phyloP scores from a whole-genome alignment of 2,329 filamentous ascomycete genomes.

The Hirsutella minnesotensis region DNA sequence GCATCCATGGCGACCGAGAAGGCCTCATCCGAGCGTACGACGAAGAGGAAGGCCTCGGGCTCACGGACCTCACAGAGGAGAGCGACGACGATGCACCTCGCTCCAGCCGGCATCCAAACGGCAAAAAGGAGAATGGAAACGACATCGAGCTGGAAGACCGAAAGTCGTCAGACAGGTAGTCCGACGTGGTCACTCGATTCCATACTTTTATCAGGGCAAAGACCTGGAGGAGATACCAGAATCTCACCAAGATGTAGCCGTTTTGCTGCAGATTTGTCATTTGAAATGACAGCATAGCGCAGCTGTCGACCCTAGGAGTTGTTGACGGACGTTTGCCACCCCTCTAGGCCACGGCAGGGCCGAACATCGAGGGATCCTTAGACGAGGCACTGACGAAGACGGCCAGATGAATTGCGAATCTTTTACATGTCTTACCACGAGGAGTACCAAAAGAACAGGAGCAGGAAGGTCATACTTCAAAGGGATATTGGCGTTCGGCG shows the following conservation, averaged over 20 bases:
- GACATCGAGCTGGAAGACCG: slow-evolving; percentile 40
- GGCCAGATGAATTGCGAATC: slow-evolving; percentile 4
- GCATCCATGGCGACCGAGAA: slow-evolving; percentile 58
- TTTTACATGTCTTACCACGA: slow-evolving; percentile 2
- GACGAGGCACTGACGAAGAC: background rate
- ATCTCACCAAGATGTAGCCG: background rate
- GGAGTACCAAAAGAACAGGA: slow-evolving; percentile 5
- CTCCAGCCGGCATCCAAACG: slow-evolving; percentile 27
- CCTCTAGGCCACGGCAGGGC: background rate
- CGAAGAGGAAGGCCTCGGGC: slow-evolving; percentile 68
- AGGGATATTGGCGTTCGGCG: slow-evolving; percentile 1
- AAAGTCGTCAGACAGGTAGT: slow-evolving; percentile 26
- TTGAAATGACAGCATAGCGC: background rate
- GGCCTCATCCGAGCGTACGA: slow-evolving; percentile 85
- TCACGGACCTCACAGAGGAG: slow-evolving; percentile 70
- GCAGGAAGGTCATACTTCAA: background rate
- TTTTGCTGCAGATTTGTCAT: slow-evolving; percentile 1
- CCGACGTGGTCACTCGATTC: background rate
- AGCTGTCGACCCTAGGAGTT: slow-evolving; percentile 2
- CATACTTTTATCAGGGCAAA: slow-evolving; percentile 3
- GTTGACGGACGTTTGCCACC: slow-evolving; percentile 2
- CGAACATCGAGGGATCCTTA: background rate
- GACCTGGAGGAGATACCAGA: slow-evolving; percentile 1
- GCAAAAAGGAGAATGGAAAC: slow-evolving; percentile 27
- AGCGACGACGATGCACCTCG: slow-evolving; percentile 48